Percentiles rank a stretch among this genome's conserved stretches.
Conservation (phyloP, 768 basidiomycete genomes). For the Gymnopilus junonius region DNA sequence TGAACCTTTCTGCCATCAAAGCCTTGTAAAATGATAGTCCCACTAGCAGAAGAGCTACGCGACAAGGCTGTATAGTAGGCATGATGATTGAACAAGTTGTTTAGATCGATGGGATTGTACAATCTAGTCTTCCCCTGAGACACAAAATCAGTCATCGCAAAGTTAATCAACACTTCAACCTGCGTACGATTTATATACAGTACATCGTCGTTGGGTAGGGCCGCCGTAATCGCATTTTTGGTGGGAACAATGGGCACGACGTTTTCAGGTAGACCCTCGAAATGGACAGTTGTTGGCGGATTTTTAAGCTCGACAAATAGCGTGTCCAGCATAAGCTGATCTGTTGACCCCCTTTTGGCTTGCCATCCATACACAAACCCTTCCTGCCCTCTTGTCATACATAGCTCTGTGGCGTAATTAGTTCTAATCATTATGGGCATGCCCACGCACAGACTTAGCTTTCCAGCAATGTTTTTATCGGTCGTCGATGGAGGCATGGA, state of each 20-base stretch:
- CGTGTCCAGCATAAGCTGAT: conserved; percentile 26
- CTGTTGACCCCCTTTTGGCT: conserved; percentile 2
- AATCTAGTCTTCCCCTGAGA: conserved; percentile 36
- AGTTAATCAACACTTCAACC: conserved; percentile 29
- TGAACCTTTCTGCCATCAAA: neutral
- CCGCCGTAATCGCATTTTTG: neutral
- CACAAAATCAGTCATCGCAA: conserved; percentile 39
- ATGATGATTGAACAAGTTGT: neutral
- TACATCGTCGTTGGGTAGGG: conserved; percentile 20
- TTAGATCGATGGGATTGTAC: neutral
- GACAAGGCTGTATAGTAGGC: conserved; percentile 6
- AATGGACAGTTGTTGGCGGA: conserved; percentile 24
- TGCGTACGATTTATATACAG: conserved; percentile 24
- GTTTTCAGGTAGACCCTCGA: conserved; percentile 33
- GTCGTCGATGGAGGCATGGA: conserved; percentile 12
- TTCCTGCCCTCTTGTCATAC: conserved; percentile 39
- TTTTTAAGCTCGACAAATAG: conserved; percentile 32
- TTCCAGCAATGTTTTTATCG: conserved; percentile 26
- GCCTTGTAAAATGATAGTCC: neutral
- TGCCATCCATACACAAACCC: conserved; percentile 33
- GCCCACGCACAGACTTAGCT: conserved; percentile 32
- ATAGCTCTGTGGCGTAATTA: conserved; percentile 37
- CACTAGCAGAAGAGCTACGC: neutral
- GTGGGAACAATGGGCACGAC: conserved; percentile 29
- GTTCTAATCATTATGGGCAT: conserved; percentile 38